These are phyloP conservation scores for Calonectria henricotiae DNA, from an alignment of 2,329 filamentous ascomycete species.

Conservation along the genomic window DNA sequence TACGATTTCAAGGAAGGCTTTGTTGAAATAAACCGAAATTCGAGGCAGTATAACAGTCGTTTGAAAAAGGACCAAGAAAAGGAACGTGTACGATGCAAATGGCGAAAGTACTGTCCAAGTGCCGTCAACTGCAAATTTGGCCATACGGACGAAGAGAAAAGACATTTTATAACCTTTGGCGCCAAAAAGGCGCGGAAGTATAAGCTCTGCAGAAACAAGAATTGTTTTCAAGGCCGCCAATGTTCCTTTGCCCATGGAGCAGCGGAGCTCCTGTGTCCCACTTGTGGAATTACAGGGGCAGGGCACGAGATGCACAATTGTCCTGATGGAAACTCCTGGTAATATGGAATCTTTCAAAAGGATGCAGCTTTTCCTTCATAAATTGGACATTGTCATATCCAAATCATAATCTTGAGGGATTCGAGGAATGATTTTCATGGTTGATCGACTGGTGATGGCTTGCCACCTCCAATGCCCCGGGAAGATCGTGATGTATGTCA, in stretches of 20 bases:
- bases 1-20: not conserved
- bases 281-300: not conserved
- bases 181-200: slow-evolving; percentile 10
- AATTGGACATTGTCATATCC: not conserved
- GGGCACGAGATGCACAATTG: slow-evolving; percentile 14
- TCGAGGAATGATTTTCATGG: too few species aligned
- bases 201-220: slow-evolving; percentile 18
- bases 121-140: slow-evolving; percentile 11
- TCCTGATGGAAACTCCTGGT: not conserved
- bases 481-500: too few species aligned
- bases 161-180: slow-evolving; percentile 10
- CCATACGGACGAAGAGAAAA: slow-evolving; percentile 13
- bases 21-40: slow-evolving; percentile 1
- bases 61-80: slow-evolving; percentile 22
- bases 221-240: slow-evolving; percentile 4
- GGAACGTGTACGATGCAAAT: slow-evolving; percentile 15
- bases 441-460: too few species aligned
- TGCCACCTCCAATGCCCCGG: too few species aligned
- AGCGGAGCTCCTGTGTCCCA: not conserved
- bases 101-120: slow-evolving; percentile 6
- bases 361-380: not conserved
- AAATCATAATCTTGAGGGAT: too few species aligned
- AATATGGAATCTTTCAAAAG: not conserved
- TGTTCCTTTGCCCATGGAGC: slow-evolving; percentile 5
- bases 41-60: not conserved